Conservation (phyloP, 106 monocot genomes). For the Iris macrosiphon region DNA sequence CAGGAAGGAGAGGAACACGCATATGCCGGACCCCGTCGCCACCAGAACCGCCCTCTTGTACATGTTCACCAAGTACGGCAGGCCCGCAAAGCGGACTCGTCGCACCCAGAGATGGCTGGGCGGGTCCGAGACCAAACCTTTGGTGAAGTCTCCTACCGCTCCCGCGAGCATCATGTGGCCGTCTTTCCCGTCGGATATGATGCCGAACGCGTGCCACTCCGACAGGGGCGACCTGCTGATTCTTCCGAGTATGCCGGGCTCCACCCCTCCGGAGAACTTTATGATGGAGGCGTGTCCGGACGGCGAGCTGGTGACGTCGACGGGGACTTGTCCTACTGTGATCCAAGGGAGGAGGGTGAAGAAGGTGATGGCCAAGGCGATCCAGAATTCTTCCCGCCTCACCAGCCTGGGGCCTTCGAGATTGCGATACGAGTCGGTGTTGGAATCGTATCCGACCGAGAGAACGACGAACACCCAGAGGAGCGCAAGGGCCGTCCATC, state of each 20-base stretch:
- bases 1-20: conserved; percentile 57
- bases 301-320: conserved; percentile 20
- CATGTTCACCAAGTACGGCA: conserved; percentile 58
- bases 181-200: conserved; percentile 40
- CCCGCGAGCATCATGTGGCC: conserved; percentile 68
- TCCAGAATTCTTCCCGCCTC: conserved; percentile 34
- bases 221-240: conserved; percentile 52
- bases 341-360: conserved; percentile 52
- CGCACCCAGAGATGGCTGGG: conserved; percentile 46
- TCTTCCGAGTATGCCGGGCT: conserved; percentile 43
- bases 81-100: conserved; percentile 35
- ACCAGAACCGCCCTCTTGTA: conserved; percentile 36
- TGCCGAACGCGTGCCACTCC: conserved; percentile 65
- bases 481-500: conserved; percentile 49
- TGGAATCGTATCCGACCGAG: conserved; percentile 26
- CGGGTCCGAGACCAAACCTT: conserved; percentile 26
- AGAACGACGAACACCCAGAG: conserved; percentile 58
- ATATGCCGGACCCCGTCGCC: conserved; percentile 59
- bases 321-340: conserved; percentile 34
- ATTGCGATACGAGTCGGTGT: conserved; percentile 26
- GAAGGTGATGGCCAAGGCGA: conserved; percentile 40
- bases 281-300: conserved; percentile 52
- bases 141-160: conserved; percentile 64
- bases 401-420: conserved; percentile 10
- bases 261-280: conserved; percentile 35